Evolutionary conservation across 2,329 filamentous ascomycete genomes (phyloP), one percentile per base, ranked within the genome.

Genomic region (Aspergillus ruber): DNA sequence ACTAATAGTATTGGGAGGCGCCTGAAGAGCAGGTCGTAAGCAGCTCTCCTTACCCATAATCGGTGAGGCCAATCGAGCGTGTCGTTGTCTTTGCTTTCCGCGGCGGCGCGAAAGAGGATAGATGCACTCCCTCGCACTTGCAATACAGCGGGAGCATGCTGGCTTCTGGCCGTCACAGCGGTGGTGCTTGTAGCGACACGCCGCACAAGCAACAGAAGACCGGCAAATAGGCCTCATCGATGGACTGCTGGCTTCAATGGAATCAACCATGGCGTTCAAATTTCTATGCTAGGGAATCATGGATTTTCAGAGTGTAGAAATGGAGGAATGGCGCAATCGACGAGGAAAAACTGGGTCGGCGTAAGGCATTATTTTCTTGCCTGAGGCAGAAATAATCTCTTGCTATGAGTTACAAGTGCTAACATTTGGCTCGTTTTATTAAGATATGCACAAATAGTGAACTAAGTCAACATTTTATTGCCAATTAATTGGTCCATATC

Each of bases 31-130:
- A 8, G 38, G 20, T 4, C 18, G 17, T 23, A 17, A 4, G 10
- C 8, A 23, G 12, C 6, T 12, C 38, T 40, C 38, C 17, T 17
- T 9, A 17, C 15, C 10, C 42, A 23, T 32, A 21, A n/a, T 23
- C 15, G 44, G 2, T 32, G 43, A 25, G 35, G 36, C 8, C 39
- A 35, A 13, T 41, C 18, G 7, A 21, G 48, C 15, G 15, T 43
- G 42, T 13, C 44, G 38, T 15, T 39, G 36, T 23, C 52, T 51
- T 15, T 53, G 50, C 18, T 50, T 54, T 13, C 60, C 61, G 21
- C 74, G 73, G 53, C 74, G 65, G 42, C 73, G 63, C 9, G 74
- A 76, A 50, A 72, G 69, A 15, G 70, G 65, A 55, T 76, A 76
- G 50, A 69, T 69, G 47, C 74, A 77, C 23, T 68, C 60, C 49